Base-by-base conservation (phyloP, 371 early-diverging fungal genomes). In the Chytridium lagenaria region DNA sequence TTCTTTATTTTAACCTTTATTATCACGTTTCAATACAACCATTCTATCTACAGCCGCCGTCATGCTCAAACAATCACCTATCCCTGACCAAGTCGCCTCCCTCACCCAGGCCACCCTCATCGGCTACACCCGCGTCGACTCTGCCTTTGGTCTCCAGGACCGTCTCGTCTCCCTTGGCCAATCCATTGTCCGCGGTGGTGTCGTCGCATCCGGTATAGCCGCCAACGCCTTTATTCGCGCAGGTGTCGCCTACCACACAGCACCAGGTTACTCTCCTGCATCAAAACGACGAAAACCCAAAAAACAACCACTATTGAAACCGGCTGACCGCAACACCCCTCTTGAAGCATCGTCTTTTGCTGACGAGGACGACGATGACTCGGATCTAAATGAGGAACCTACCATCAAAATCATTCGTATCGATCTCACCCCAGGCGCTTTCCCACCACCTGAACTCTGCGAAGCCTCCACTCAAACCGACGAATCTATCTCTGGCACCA, bases 221-320 rank as follows among this genome's bases (percentile, higher is more conserved):
- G 76, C 73, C 22, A 66, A 19, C 22, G 78, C 78, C 5, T 50
- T 66, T 0, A 63, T 78, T 33, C 44, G 50, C 61, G 78, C 78
- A 15, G 70, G 74, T 10, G 73, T 78, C 34, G 78, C 78, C 2
- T 78, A 78, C 55, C 78, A 78, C 61, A 33, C 39, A 26, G 73
- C 75, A 15, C 78, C 76, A n/a, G n/a, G n/a, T n/a, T n/a, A n/a
- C n/a, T n/a, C n/a, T n/a, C n/a, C n/a, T n/a, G n/a, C n/a, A n/a
- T 33, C 22, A 63, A 37, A 76, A 78, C 69, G 12, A 38, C 16
- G 65, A 74, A 23, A 23, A 59, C 55, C 55, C 10, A 55, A 10
- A 26, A 7, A 26, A 28, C 55, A 10, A 10, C 55, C 16, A 16
- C n/a, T n/a, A 28, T 61, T 12, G 57, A 1, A 65, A 52, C 19